Evolutionary conservation across 257 asterid genomes (phyloP).

Genomic region (Misopates orontium): DNA sequence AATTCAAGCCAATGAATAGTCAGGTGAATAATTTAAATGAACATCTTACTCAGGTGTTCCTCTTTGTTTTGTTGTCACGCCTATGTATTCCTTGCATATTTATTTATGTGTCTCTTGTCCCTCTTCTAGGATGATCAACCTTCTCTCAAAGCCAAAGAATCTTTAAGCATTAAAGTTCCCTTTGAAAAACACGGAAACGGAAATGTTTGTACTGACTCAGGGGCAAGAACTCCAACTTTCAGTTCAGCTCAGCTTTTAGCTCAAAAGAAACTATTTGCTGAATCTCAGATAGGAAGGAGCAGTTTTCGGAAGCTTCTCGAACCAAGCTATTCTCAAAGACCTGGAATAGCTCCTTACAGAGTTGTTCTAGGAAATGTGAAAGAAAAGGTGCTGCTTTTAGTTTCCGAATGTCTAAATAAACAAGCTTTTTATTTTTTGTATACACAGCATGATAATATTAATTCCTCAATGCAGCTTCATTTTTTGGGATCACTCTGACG

Average conservation of each 20-base stretch:
- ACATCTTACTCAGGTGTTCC: conserved; percentile 1
- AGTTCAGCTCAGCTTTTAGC: conserved; percentile 57
- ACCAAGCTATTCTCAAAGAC: conserved; percentile 79
- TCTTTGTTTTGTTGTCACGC: not conserved
- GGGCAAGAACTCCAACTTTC: conserved; percentile 52
- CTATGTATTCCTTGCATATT: conserved; percentile 2
- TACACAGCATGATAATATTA: conserved; percentile 12
- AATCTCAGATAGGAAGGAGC: conserved; percentile 82
- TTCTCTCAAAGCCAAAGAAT: conserved; percentile 34
- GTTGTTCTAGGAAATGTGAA: conserved; percentile 84
- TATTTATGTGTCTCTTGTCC: conserved; percentile 5
- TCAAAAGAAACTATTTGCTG: conserved; percentile 79
- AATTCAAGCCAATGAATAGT: conserved; percentile 54
- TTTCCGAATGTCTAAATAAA: conserved; percentile 11
- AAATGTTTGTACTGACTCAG: conserved; percentile 38
- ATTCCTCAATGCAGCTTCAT: conserved; percentile 11
- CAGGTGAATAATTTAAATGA: conserved; percentile 47
- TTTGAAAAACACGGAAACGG: conserved; percentile 47
- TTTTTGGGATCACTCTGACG: too few species aligned
- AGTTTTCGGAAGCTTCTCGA: conserved; percentile 89
- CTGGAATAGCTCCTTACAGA: conserved; percentile 95
- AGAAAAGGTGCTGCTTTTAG: conserved; percentile 61
- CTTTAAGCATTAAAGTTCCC: conserved; percentile 36
- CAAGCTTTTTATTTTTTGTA: not conserved
- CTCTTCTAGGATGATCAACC: conserved; percentile 54